Evolutionary conservation across 1,139 yeast genomes (phyloP), one percentile per base, ranked within the genome.

Genomic region (Yamadazyma buinensis): DNA sequence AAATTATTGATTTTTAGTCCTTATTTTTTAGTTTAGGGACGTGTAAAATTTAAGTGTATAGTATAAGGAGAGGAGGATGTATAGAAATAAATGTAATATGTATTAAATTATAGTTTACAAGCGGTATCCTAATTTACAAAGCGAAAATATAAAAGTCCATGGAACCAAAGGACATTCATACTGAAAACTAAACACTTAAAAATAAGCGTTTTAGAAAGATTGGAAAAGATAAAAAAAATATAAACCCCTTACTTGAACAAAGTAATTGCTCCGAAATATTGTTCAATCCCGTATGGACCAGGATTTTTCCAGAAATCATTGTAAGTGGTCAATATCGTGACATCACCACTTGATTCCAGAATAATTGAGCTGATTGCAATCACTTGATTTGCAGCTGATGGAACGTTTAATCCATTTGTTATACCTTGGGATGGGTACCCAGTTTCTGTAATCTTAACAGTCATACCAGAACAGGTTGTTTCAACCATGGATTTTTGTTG

Each of bases 291-390:
- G 57, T 84, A 80, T 3, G 75, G 72, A 38, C 97, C 97, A 20
- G 95, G 90, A n/a, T 57, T 51, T 58, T 88, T 88, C 97, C 97
- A 88, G 60, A 60, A 69, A 56, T 88, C 97, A 53, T 88, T 69
- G 59, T 61, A 86, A 12, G 88, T 78, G 14, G 95, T 78, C 49
- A 88, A 70, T 41, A 88, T 75, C 5, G 90, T 82, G 32, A 77
- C 76, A 32, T 80, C 77, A 30, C 75, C 67, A 30, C 77, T 77
- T 33, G 81, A 62, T 30, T 67, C 72, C 18, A 74, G 64, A 33
- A 86, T 60, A 29, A 85, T 77, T 20, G 77, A 61, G 39, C 68
- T 59, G 36, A 88, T 70, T 8, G 96, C 96, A 35, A 67, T 64
- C 39, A 60, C 54, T 64, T 88, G 97, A 61, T 87, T 87, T 7